Evolutionary conservation across 176 grass and related monocot species (phyloP).

Genomic region (Themeda triandra): DNA sequence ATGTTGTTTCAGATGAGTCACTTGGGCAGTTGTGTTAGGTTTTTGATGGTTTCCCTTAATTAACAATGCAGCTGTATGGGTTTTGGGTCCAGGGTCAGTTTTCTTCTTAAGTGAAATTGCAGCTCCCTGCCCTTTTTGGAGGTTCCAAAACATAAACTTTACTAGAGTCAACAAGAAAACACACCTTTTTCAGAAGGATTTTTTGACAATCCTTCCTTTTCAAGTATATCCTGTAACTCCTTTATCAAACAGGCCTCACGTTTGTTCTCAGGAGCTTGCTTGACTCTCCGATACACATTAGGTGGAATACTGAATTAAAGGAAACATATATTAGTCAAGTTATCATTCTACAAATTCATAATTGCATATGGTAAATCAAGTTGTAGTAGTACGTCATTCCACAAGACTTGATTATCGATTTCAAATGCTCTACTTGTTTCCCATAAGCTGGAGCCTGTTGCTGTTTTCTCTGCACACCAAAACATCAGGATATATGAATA

Average conservation of each 20-base stretch:
- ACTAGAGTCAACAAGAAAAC: constrained; percentile 13
- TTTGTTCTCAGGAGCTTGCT: constrained; percentile 85
- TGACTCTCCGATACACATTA: constrained; percentile 77
- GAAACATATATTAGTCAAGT: constrained; percentile 39
- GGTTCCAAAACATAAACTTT: neutral
- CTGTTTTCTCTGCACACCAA: constrained; percentile 62
- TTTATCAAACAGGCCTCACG: constrained; percentile 73
- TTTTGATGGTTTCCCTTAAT: neutral
- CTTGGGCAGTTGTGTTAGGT: neutral
- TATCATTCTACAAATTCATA: neutral
- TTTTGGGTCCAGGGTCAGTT: neutral
- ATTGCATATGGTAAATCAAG: neutral
- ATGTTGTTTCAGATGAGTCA: neutral
- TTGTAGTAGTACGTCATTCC: constrained; percentile 62
- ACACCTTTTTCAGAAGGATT: constrained; percentile 96
- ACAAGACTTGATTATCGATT: constrained; percentile 96
- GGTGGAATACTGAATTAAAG: constrained; percentile 65
- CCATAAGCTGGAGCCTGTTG: constrained; percentile 62
- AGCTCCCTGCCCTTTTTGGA: neutral
- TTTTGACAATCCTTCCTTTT: constrained; percentile 89
- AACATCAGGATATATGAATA: constrained; percentile 32
- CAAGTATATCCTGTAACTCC: constrained; percentile 81
- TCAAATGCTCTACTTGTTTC: constrained; percentile 76
- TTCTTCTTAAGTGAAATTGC: neutral
- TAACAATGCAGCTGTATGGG: neutral